Conservation (phyloP, 306 rosid genomes). For the Comarum palustre region DNA sequence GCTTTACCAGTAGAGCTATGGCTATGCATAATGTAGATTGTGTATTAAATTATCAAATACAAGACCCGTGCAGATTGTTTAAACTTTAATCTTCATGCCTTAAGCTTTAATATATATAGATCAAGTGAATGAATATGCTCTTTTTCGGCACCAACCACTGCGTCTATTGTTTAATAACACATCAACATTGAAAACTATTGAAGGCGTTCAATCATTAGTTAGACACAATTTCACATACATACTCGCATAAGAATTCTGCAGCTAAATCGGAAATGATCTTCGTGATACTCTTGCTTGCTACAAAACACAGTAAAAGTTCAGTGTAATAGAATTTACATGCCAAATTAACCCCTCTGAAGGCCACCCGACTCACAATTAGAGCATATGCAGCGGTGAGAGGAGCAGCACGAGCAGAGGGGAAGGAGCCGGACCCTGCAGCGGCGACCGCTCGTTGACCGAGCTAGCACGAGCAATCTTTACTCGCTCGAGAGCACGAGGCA, state of each 20-base stretch:
- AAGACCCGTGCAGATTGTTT: conserved; percentile 10
- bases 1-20: not conserved
- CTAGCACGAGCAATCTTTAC: too few relatives aligned
- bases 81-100: not conserved
- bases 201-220: not conserved
- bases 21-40: not conserved
- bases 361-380: not conserved
- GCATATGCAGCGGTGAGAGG: too few relatives aligned
- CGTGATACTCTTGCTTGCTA: not conserved
- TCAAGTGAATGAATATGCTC: not conserved
- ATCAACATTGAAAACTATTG: not conserved
- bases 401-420: too few relatives aligned
- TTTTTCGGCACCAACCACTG: conserved; percentile 1
- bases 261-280: not conserved
- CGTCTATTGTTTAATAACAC: not conserved
- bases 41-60: conserved; percentile 5
- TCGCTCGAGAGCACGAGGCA: too few relatives aligned
- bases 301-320: not conserved
- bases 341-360: not conserved
- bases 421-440: too few relatives aligned
- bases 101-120: not conserved
- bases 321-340: not conserved
- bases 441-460: too few relatives aligned
- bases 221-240: not conserved
- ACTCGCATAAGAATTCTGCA: not conserved